These are phyloP conservation scores for Geotrichum klebahnii DNA, from an alignment of 1,139 yeast species.

Conservation along the genomic window DNA sequence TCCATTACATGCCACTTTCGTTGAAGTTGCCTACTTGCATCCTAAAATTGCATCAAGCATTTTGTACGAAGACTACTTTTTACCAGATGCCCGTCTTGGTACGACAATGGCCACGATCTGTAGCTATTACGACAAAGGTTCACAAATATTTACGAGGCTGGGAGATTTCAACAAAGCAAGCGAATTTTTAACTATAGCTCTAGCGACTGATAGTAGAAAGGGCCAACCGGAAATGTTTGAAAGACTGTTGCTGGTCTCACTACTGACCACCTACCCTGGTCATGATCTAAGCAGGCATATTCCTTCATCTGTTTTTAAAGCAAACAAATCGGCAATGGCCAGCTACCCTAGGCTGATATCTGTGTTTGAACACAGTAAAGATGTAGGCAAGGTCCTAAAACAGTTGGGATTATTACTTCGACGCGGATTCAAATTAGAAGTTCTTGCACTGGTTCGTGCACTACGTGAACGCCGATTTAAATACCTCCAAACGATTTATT, in stretches of 20 bases:
- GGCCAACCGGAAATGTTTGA: slow-evolving; percentile 20
- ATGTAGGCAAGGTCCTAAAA: neutral
- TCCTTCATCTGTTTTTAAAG: slow-evolving; percentile 10
- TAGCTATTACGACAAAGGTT: slow-evolving; percentile 31
- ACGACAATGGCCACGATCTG: slow-evolving; percentile 19
- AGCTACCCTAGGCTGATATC: slow-evolving; percentile 13
- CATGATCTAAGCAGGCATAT: slow-evolving; percentile 10
- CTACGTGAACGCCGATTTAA: slow-evolving; percentile 13
- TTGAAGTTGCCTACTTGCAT: slow-evolving; percentile 10
- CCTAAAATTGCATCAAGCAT: slow-evolving; percentile 13
- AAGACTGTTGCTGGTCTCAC: slow-evolving; percentile 22
- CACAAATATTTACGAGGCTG: slow-evolving; percentile 25
- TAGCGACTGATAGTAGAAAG: slow-evolving; percentile 22
- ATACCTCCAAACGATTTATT: slow-evolving; percentile 9
- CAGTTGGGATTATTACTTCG: neutral
- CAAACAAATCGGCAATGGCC: neutral
- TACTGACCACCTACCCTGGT: slow-evolving; percentile 22
- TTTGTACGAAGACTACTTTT: slow-evolving; percentile 9
- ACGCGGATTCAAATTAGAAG: slow-evolving; percentile 1
- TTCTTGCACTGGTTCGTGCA: slow-evolving; percentile 5
- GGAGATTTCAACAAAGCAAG: slow-evolving; percentile 28
- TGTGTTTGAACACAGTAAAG: neutral
- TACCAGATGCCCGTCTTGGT: slow-evolving; percentile 17
- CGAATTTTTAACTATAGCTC: slow-evolving; percentile 28
- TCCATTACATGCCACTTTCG: slow-evolving; percentile 20